Conservation (phyloP, 345 rosid genomes). For the Crucihimalaya himalaica region DNA sequence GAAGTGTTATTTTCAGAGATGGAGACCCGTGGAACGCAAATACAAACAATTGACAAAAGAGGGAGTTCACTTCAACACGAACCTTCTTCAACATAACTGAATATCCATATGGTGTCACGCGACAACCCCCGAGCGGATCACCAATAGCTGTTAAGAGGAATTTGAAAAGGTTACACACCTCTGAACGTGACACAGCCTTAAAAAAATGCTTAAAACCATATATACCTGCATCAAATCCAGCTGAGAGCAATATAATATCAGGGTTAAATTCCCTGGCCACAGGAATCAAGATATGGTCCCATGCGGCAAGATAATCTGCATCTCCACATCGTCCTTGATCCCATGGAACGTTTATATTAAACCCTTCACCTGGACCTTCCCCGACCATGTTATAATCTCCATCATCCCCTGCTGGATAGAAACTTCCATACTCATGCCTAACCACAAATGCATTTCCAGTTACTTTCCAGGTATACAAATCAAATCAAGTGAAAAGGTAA, state of each 20-base stretch:
- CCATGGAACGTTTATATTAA: slow-evolving; percentile 96
- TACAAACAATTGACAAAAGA: slow-evolving; percentile 53
- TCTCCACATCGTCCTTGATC: slow-evolving; percentile 82
- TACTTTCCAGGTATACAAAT: slow-evolving; percentile 16
- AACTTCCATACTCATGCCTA: slow-evolving; percentile 85
- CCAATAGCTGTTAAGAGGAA: slow-evolving; percentile 56
- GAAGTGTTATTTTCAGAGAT: background rate
- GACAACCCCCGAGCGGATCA: slow-evolving; percentile 93
- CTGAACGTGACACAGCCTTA: background rate
- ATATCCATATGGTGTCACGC: slow-evolving; percentile 82
- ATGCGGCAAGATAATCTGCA: slow-evolving; percentile 87
- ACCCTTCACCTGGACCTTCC: slow-evolving; percentile 87
- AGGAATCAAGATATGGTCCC: slow-evolving; percentile 92
- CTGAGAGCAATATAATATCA: slow-evolving; percentile 75
- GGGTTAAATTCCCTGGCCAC: slow-evolving; percentile 81
- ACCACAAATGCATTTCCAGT: slow-evolving; percentile 10
- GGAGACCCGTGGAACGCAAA: slow-evolving; percentile 35
- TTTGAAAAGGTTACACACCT: slow-evolving; percentile 17
- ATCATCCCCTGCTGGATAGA: slow-evolving; percentile 80
- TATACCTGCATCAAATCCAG: slow-evolving; percentile 97
- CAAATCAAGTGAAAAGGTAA: background rate
- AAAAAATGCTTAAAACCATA: background rate
- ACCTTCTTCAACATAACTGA: slow-evolving; percentile 81
- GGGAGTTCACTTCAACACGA: slow-evolving; percentile 14
- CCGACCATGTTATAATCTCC: slow-evolving; percentile 86